Evolutionary conservation across 179 eudicot species (phyloP), one percentile per base, ranked within the genome.

Genomic region (Spinacia oleracea): DNA sequence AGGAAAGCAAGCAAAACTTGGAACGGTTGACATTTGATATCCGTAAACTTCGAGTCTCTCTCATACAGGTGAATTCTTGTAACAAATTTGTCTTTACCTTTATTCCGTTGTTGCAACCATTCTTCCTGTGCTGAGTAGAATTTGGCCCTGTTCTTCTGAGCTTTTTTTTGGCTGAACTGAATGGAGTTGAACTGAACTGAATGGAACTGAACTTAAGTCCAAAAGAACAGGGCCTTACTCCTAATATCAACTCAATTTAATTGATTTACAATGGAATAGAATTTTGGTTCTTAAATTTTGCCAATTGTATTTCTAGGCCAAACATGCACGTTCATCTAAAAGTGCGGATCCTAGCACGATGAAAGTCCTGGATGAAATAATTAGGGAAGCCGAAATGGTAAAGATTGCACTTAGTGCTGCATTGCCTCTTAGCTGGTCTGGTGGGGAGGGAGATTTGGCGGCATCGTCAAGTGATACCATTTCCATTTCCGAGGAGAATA

Each of bases 401-500:
- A 94, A 87, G 79, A 92, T 89, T 38, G 98, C 98, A 31, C 91
- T 94, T 23, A 81, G 98, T 58, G 92, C 89, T 79, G 92, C 96
- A 60, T 92, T 94, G 79, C 98, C 98, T 43, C 85, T 92, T 71
- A 92, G 97, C 70, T 94, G 97, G 97, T 89, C 92, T 18, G 94
- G 86, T 18, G 94, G 86, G n/a, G 93, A 88, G 82, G 84, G 82
- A 48, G 90, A 84, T 79, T 48, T 62, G 29, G 82, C 79, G 29
- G 82, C 79, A 35, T 83, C 86, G 32, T 62, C 67, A 46, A 81
- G 72, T 73, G 80, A 85, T 32, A 48, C 42, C 72, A 56, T 59
- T 46, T 78, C 42, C 72, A 56, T 59, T 46, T 78, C 38, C 38
- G 77, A 85, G 77, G 87, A 85, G 45, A 50, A 81, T 53, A 77